Percentiles rank a stretch among this genome's conserved stretches.
Evolutionary conservation across 2,329 filamentous ascomycete genomes (phyloP).

Genomic region (Fusarium anthophilum): DNA sequence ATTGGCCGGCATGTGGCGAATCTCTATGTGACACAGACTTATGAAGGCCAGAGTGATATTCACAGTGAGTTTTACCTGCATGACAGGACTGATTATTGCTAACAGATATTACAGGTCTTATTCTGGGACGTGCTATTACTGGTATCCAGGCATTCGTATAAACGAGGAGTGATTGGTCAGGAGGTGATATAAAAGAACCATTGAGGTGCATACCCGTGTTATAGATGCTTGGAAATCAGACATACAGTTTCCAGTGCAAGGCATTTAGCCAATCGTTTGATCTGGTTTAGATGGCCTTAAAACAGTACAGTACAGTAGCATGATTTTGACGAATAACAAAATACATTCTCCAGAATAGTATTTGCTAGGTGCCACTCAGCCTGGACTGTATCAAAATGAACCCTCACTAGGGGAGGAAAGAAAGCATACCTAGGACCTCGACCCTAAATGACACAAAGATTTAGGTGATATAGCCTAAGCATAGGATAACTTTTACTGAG

Average conservation of each 20-base stretch:
- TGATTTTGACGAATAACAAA: background rate
- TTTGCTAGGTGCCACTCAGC: background rate
- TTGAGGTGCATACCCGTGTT: slow-evolving; percentile 15
- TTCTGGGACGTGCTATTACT: slow-evolving; percentile 74
- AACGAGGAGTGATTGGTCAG: slow-evolving; percentile 11
- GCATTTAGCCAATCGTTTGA: background rate
- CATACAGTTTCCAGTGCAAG: background rate
- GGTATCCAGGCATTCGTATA: slow-evolving; percentile 83
- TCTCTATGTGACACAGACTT: slow-evolving; percentile 96
- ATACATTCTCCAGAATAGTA: background rate
- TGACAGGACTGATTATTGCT: background rate
- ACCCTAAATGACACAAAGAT: too few relatives aligned
- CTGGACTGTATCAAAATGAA: too few relatives aligned
- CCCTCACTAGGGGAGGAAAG: too few relatives aligned
- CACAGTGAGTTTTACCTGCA: slow-evolving; percentile 73
- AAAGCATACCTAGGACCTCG: too few relatives aligned
- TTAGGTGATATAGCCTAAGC: too few relatives aligned
- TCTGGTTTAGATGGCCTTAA: background rate
- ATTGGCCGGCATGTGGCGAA: slow-evolving; percentile 97
- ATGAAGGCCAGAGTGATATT: slow-evolving; percentile 98
- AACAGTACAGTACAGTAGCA: background rate
- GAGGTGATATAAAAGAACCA: slow-evolving; percentile 15
- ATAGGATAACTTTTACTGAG: too few relatives aligned
- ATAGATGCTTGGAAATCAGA: slow-evolving; percentile 35
- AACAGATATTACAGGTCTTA: slow-evolving; percentile 64